Evolutionary conservation across 352 stramenopile genomes (phyloP).

Genomic region (Globisporangium perplexum): DNA sequence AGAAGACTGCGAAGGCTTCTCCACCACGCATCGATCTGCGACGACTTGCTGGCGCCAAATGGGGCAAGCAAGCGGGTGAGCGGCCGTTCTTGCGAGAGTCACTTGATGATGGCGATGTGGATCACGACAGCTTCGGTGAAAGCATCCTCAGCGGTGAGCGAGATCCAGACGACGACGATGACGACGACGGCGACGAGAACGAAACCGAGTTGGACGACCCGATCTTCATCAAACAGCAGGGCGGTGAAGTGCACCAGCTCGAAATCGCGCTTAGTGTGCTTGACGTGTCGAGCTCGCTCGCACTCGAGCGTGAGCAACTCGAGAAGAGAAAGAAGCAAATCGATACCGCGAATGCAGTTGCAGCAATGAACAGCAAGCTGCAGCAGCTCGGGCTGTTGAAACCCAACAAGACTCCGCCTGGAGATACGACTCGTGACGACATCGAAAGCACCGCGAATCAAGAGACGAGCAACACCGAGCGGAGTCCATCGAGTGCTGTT

Average conservation of each 20-base stretch:
- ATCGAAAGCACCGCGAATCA: neutral
- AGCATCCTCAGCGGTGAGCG: neutral
- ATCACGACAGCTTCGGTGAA: neutral
- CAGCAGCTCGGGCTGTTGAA: slow-evolving; percentile 57
- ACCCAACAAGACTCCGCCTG: slow-evolving; percentile 1
- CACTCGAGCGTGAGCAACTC: slow-evolving; percentile 60
- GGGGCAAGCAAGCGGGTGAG: slow-evolving; percentile 8
- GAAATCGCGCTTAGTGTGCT: slow-evolving; percentile 1
- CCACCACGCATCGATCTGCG: slow-evolving; percentile 5
- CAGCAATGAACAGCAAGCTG: slow-evolving; percentile 65
- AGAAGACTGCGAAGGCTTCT: neutral
- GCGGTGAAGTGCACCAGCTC: slow-evolving; percentile 10
- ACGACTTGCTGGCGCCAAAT: slow-evolving; percentile 12
- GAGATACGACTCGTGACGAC: neutral
- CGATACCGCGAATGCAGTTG: slow-evolving; percentile 69
- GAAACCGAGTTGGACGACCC: slow-evolving; percentile 3
- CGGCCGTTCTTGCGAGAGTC: slow-evolving; percentile 1
- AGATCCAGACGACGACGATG: slow-evolving; percentile 5
- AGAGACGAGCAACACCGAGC: neutral
- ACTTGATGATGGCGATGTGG: neutral
- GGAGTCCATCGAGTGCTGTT: neutral
- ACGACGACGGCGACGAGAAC: neutral
- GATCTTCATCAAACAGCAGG: slow-evolving; percentile 12
- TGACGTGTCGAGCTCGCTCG: slow-evolving; percentile 26
- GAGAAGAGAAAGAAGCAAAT: slow-evolving; percentile 67